phyloP scores from a whole-genome alignment of 352 stramenopile species.

The Thraustochytrium sp. region DNA sequence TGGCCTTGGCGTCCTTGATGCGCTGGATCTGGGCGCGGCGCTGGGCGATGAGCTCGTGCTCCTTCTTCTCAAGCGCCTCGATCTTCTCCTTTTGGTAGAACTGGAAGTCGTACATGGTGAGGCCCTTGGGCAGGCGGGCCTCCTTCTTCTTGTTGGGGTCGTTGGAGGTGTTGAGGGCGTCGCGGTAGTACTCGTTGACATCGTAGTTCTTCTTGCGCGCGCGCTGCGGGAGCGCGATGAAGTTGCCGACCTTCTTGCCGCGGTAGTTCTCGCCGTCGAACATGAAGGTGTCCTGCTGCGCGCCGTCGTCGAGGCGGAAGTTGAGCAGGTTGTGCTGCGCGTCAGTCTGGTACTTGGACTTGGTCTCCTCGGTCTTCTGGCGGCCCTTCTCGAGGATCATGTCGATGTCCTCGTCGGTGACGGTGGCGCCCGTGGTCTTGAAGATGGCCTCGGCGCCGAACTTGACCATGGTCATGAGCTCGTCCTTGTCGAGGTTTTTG shows the following conservation, averaged over 20 bases:
- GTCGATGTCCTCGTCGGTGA: conserved; percentile 86
- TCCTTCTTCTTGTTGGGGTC: conserved; percentile 58
- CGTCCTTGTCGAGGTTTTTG: conserved; percentile 83
- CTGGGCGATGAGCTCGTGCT: conserved; percentile 39
- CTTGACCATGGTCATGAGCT: conserved; percentile 93
- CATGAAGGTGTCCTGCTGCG: conserved; percentile 69
- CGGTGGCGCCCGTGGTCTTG: conserved; percentile 66
- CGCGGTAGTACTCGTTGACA: conserved; percentile 91
- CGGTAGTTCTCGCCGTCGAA: conserved; percentile 78
- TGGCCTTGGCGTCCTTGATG: conserved; percentile 56
- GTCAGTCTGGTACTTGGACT: conserved; percentile 60
- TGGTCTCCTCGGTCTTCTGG: conserved; percentile 77
- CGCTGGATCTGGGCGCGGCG: not conserved
- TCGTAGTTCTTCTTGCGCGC: conserved; percentile 86
- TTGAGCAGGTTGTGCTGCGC: conserved; percentile 82
- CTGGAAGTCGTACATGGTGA: conserved; percentile 80
- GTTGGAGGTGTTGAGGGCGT: conserved; percentile 52
- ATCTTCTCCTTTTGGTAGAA: conserved; percentile 74
- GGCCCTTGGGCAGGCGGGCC: conserved; percentile 67
- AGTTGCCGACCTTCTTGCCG: conserved; percentile 77
- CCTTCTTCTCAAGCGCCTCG: conserved; percentile 39
- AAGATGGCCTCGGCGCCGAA: conserved; percentile 74
- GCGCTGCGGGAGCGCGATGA: conserved; percentile 65
- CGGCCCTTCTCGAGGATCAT: conserved; percentile 78
- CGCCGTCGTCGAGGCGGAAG: conserved; percentile 70